These are phyloP conservation scores for Dorcoceras hygrometricum DNA, from an alignment of 257 asterid genomes.

Conservation along the genomic window DNA sequence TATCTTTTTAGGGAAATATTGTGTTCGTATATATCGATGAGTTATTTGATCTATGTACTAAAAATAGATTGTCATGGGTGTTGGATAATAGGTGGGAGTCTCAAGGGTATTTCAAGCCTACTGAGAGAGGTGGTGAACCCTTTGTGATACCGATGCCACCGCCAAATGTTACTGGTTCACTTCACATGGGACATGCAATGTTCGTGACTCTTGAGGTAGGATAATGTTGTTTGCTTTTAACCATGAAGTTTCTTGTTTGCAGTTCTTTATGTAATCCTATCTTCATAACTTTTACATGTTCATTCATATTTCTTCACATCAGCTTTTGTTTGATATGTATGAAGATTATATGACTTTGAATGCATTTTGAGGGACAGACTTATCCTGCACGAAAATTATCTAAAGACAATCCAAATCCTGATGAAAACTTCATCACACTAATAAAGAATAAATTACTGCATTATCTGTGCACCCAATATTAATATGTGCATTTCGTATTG, in stretches of 20 bases:
- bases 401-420: not conserved
- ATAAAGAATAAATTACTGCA: too few species aligned
- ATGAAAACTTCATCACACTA: not conserved
- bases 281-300: too few species aligned
- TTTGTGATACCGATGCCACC: slow-evolving; percentile 97
- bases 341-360: not conserved
- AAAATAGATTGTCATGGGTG: slow-evolving; percentile 16
- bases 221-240: slow-evolving; percentile 17
- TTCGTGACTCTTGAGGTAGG: slow-evolving; percentile 98
- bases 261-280: not conserved
- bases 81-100: slow-evolving; percentile 92
- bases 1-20: not conserved
- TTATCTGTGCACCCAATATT: not conserved
- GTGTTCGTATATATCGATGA: slow-evolving; percentile 14
- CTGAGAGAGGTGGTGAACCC: slow-evolving; percentile 64
- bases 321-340: not conserved
- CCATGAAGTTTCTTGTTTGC: slow-evolving; percentile 9
- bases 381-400: not conserved
- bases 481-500: not conserved
- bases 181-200: slow-evolving; percentile 99
- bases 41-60: not conserved
- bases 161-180: slow-evolving; percentile 95
- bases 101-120: slow-evolving; percentile 95
- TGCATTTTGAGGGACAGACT: not conserved
- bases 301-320: too few species aligned